Conservation (phyloP, 352 stramenopile genomes). For the Phytophthora crassamura region DNA sequence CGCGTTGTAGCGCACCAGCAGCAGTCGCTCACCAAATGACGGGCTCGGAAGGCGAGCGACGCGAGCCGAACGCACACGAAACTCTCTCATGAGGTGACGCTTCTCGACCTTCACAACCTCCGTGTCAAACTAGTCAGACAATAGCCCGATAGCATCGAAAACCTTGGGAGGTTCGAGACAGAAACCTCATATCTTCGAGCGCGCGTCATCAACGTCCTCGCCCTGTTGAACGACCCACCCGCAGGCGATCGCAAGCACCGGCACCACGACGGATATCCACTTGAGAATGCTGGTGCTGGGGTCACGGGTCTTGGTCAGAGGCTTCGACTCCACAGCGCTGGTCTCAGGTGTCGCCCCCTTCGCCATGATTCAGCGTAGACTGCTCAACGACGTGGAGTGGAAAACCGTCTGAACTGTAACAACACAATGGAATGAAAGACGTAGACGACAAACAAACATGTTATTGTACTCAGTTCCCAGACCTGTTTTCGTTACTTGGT, state of each 20-base stretch:
- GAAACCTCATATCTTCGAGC: slow-evolving; percentile 18
- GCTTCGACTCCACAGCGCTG: background rate
- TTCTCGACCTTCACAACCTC: slow-evolving; percentile 52
- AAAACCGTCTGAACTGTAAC: slow-evolving; percentile 1
- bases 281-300: slow-evolving; percentile 19
- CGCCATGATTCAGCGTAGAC: slow-evolving; percentile 9
- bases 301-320: background rate
- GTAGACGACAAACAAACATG: too few species aligned
- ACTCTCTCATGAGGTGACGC: slow-evolving; percentile 66
- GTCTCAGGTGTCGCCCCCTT: background rate
- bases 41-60: slow-evolving; percentile 71
- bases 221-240: slow-evolving; percentile 24
- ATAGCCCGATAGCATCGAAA: slow-evolving; percentile 7
- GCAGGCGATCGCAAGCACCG: slow-evolving; percentile 18
- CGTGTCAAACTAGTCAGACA: slow-evolving; percentile 68
- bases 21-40: slow-evolving; percentile 68
- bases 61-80: slow-evolving; percentile 60
- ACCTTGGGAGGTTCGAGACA: slow-evolving; percentile 9
- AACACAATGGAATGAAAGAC: too few species aligned
- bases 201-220: slow-evolving; percentile 23
- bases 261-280: slow-evolving; percentile 27
- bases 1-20: slow-evolving; percentile 76
- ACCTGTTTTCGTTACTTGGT: slow-evolving; percentile 55
- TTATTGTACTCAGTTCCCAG: too few species aligned
- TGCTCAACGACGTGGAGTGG: slow-evolving; percentile 3